Percentiles rank a stretch among this genome's conserved stretches.
phyloP scores from a whole-genome alignment of 768 basidiomycete species.

The Tulasnella sp. region DNA sequence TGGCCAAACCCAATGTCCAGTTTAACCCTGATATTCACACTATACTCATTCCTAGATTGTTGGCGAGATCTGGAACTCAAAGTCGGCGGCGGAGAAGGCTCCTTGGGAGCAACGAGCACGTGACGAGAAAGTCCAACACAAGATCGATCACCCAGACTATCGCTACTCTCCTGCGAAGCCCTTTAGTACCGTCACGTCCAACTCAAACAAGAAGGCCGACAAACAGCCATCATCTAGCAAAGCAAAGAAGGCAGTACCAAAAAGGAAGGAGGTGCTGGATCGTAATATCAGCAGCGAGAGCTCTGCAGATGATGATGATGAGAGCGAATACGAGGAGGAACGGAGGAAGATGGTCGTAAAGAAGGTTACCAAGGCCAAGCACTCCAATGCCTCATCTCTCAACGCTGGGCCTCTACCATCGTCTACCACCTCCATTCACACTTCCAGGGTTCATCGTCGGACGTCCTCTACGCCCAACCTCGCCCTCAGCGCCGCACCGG shows the following conservation, averaged over 20 bases:
- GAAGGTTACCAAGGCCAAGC: too few species aligned
- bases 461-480: too few species aligned
- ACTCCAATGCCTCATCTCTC: too few species aligned
- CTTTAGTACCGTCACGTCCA: background rate
- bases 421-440: too few species aligned
- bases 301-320: background rate
- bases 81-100: conserved; percentile 20
- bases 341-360: background rate
- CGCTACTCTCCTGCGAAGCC: conserved; percentile 11
- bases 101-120: conserved; percentile 21
- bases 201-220: background rate
- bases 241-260: background rate
- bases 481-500: too few species aligned
- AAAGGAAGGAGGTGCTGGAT: background rate
- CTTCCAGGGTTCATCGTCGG: too few species aligned
- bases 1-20: background rate
- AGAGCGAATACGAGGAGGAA: conserved; percentile 11
- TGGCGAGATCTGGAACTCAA: conserved; percentile 31
- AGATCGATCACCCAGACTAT: conserved; percentile 14
- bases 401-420: too few species aligned
- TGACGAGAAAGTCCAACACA: conserved; percentile 14
- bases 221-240: background rate
- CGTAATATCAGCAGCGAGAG: background rate
- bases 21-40: background rate
- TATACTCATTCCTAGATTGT: conserved; percentile 18